Percentiles rank a stretch among this genome's conserved stretches.
phyloP scores from a whole-genome alignment of 345 rosid genomes.

The Lenwebbia sp. region DNA sequence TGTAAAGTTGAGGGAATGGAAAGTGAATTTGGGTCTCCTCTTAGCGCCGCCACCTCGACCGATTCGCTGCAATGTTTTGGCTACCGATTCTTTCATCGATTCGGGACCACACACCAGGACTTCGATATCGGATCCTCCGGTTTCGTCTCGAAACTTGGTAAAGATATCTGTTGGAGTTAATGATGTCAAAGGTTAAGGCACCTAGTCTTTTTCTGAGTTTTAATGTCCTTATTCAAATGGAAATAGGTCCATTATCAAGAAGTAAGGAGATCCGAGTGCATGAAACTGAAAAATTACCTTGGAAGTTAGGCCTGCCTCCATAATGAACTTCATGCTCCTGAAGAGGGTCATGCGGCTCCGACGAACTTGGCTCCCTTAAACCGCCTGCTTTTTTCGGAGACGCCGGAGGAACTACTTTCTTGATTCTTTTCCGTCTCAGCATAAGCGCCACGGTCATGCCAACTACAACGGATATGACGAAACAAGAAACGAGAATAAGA shows the following conservation, averaged over 20 bases:
- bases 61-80: slow-evolving; percentile 27
- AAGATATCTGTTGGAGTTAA: slow-evolving; percentile 35
- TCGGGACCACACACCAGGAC: slow-evolving; percentile 85
- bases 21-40: slow-evolving; percentile 25
- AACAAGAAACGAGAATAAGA: slow-evolving; percentile 43
- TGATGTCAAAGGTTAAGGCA: background rate
- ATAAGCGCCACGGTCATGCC: slow-evolving; percentile 28
- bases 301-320: slow-evolving; percentile 62
- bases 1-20: slow-evolving; percentile 54
- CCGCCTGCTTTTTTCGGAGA: slow-evolving; percentile 12
- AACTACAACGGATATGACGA: slow-evolving; percentile 27
- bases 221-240: background rate
- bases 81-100: slow-evolving; percentile 58
- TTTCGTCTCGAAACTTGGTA: slow-evolving; percentile 28
- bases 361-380: slow-evolving; percentile 6
- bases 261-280: background rate
- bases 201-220: background rate
- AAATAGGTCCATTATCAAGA: background rate
- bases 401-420: slow-evolving; percentile 20
- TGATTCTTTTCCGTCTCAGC: slow-evolving; percentile 47
- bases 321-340: slow-evolving; percentile 53
- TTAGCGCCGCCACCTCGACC: slow-evolving; percentile 11
- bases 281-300: slow-evolving; percentile 33
- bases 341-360: slow-evolving; percentile 5
- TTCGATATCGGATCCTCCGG: slow-evolving; percentile 38